Evolutionary conservation across 2,329 filamentous ascomycete genomes (phyloP), one percentile per base, ranked within the genome.

Genomic region (Didymella arachidicola): DNA sequence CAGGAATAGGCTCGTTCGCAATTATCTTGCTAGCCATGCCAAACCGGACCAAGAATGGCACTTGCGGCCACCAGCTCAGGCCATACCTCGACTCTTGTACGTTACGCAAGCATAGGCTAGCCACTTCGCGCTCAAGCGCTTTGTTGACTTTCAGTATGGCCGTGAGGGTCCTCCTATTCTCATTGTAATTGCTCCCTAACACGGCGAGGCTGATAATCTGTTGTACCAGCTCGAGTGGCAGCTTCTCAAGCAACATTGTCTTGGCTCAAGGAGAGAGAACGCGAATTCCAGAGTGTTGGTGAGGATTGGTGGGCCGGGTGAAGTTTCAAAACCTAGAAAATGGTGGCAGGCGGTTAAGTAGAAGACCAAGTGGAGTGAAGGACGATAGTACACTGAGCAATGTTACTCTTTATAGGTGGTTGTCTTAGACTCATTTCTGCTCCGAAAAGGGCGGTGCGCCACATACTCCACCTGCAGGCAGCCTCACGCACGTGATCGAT

Each of bases 161-260:
- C 1, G 26, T 42, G 2, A 46, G 16, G 16, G 19, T 12, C 27
- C 18, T 18, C n/a, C 2, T 6, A 12, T 41, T 10, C 4, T 19
- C 11, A 16, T 25, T 25, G 11, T 10, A 27, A 1, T 27, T 4
- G 0, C 34, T 2, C 6, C 25, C 29, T 11, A 29, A n/a, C 6
- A 57, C 22, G 18, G 42, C 36, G 7, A 47, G 34, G 10, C n/a
- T 16, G 19, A 52, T 7, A 7, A 41, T 43, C 1, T 30, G 26
- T n/a, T 52, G 34, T 3, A 47, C 27, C 2, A 57, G 54, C 47
- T 57, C 54, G 5, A 57, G 18, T 7, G 47, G 47, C 8, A 57
- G 19, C 16, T 57, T 42, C 27, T 51, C 26, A 5, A 51, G 46
- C 14, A 51, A 7, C 53, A 57, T 51, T 7, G 6, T 53, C n/a